These are phyloP conservation scores for Astrothelium macrocarpum DNA, from an alignment of 495 filamentous ascomycete genomes.

Conservation along the genomic window DNA sequence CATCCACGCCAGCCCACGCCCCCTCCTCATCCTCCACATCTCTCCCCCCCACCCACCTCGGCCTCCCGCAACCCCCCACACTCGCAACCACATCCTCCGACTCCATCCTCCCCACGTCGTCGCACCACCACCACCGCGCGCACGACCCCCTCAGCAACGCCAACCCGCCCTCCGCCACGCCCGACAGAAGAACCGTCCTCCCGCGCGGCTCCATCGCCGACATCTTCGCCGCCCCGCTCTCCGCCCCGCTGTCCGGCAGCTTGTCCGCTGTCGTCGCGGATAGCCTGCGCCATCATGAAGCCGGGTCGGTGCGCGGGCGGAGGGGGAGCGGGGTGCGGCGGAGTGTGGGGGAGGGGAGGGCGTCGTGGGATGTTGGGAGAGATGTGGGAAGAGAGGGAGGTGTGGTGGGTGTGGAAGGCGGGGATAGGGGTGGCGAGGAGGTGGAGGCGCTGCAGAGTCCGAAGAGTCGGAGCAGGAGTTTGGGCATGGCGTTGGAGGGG, in stretches of 20 bases:
- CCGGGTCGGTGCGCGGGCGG: conserved; percentile 7
- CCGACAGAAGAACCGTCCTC: conserved; percentile 8
- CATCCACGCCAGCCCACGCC: neutral
- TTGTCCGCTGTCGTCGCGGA: conserved; percentile 43
- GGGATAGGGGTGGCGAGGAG: conserved; percentile 8
- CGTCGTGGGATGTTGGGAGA: neutral
- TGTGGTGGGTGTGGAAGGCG: neutral
- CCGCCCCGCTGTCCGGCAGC: conserved; percentile 25
- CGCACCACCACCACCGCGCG: neutral
- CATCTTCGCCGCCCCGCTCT: conserved; percentile 23
- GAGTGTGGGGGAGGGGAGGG: neutral
- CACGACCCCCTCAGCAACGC: conserved; percentile 9
- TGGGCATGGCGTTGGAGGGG: conserved; percentile 25
- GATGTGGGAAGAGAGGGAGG: conserved; percentile 13
- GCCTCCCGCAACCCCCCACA: conserved; percentile 1
- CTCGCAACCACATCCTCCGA: conserved; percentile 16
- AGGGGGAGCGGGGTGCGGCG: conserved; percentile 4
- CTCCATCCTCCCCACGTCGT: conserved; percentile 18
- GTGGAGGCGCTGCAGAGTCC: conserved; percentile 12
- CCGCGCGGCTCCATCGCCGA: conserved; percentile 22
- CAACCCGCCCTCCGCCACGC: conserved; percentile 9
- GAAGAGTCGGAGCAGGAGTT: conserved; percentile 21
- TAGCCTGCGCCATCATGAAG: conserved; percentile 44
- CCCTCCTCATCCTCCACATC: conserved; percentile 5
- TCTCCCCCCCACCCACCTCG: conserved; percentile 4